These are phyloP conservation scores for Mortierella sp. DNA, from an alignment of 371 early-diverging fungal species.

Conservation along the genomic window DNA sequence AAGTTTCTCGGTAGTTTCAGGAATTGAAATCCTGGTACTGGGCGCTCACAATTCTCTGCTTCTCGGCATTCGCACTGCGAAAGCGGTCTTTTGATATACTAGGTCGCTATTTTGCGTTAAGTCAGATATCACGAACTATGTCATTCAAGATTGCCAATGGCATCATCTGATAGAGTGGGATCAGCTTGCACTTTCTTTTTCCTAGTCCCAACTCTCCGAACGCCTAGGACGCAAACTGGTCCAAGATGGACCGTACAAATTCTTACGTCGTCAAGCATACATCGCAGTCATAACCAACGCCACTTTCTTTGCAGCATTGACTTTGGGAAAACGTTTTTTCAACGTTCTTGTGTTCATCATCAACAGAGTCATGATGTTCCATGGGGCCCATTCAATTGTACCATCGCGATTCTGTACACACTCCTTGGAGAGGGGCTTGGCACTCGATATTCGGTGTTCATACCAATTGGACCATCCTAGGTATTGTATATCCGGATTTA, in stretches of 20 bases:
- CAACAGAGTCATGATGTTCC: background rate
- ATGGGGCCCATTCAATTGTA: background rate
- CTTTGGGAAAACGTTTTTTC: background rate
- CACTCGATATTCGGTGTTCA: too few relatives aligned
- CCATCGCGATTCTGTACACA: background rate
- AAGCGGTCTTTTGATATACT: background rate
- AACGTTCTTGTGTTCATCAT: background rate
- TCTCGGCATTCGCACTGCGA: background rate
- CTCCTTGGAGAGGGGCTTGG: background rate
- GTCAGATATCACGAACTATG: background rate
- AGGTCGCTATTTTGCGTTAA: slow-evolving; percentile 2
- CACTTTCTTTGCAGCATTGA: background rate
- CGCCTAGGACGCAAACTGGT: slow-evolving; percentile 18
- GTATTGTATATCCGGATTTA: background rate
- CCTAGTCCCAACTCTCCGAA: slow-evolving; percentile 17
- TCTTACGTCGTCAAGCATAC: slow-evolving; percentile 30
- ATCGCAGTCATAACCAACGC: background rate
- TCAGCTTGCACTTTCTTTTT: background rate
- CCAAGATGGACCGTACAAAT: slow-evolving; percentile 24
- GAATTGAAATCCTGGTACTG: slow-evolving; percentile 5
- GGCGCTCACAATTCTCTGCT: background rate
- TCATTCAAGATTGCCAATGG: background rate
- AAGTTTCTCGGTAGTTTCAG: background rate
- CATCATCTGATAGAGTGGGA: background rate
- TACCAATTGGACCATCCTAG: background rate